A percentile compares a stretch with the other conserved stretches of the same genome.
Conservation (phyloP, 495 filamentous ascomycete genomes). For the Penicillium mononematosum region DNA sequence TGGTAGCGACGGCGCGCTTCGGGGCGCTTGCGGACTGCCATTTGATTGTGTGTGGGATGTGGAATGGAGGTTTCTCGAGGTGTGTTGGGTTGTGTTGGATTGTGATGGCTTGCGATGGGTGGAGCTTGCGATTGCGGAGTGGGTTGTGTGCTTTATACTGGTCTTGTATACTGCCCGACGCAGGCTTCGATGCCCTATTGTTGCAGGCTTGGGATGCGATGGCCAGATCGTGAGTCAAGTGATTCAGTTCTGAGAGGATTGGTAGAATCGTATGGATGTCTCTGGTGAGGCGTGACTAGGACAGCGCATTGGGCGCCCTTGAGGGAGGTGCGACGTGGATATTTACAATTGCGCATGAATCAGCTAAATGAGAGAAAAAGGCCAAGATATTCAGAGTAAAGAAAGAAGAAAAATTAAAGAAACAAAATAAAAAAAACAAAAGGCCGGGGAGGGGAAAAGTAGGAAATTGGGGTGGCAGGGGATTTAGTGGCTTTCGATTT, state of each 20-base stretch:
- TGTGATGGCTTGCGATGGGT: neutral
- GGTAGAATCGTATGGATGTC: neutral
- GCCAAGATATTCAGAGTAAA: neutral
- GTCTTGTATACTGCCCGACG: conserved; percentile 7
- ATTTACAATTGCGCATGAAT: conserved; percentile 4
- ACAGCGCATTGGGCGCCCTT: conserved; percentile 33
- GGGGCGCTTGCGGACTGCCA: conserved; percentile 28
- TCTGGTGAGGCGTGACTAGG: conserved; percentile 8
- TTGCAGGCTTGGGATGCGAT: neutral
- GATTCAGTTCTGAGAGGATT: neutral
- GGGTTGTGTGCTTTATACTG: conserved; percentile 6
- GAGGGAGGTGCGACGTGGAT: conserved; percentile 5
- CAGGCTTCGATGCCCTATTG: conserved; percentile 5
- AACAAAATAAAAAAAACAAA: neutral
- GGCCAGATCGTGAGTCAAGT: neutral
- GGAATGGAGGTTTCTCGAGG: neutral
- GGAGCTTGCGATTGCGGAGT: neutral
- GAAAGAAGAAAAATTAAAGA: conserved; percentile 3
- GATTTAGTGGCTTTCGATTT: conserved; percentile 17
- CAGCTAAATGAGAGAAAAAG: neutral
- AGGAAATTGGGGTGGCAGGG: conserved; percentile 36
- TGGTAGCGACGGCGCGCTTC: conserved; percentile 65
- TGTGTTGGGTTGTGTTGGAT: neutral
- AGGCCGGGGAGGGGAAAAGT: conserved; percentile 15
- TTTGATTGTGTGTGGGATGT: conserved; percentile 3